Conservation (phyloP, 768 basidiomycete genomes). For the Pleurotus salmoneostramineus region DNA sequence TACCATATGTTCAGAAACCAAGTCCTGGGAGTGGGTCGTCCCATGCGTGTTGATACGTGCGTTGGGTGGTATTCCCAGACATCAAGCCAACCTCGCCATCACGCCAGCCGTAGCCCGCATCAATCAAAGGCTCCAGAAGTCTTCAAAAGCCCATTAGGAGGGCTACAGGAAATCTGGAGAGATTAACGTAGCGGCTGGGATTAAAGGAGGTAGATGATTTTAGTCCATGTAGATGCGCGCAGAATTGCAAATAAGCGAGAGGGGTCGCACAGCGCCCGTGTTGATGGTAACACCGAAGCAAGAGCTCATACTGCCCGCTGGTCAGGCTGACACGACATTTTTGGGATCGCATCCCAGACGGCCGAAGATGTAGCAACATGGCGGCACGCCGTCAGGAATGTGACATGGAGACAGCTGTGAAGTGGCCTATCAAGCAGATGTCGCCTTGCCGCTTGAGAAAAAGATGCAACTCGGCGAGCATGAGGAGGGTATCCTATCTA, state of each 20-base stretch:
- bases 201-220: slow-evolving; percentile 2
- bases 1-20: slow-evolving; percentile 1
- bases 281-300: slow-evolving; percentile 7
- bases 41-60: not conserved
- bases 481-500: not conserved
- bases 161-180: not conserved
- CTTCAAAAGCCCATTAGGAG: not conserved
- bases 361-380: not conserved
- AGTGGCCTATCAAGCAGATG: not conserved
- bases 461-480: not conserved
- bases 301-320: not conserved
- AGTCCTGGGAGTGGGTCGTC: not conserved
- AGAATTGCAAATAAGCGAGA: not conserved
- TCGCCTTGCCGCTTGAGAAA: not conserved
- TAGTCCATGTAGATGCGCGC: not conserved
- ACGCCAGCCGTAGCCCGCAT: slow-evolving; percentile 5
- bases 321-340: not conserved
- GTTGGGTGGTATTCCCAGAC: slow-evolving; percentile 1
- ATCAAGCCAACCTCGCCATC: slow-evolving; percentile 4
- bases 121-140: not conserved
- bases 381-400: not conserved
- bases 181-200: slow-evolving; percentile 5
- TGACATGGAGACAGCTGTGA: not conserved
- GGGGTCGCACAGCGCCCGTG: slow-evolving; percentile 3
- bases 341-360: not conserved